Evolutionary conservation across 116 monocot species (phyloP).

Genomic region (Iris pallida): DNA sequence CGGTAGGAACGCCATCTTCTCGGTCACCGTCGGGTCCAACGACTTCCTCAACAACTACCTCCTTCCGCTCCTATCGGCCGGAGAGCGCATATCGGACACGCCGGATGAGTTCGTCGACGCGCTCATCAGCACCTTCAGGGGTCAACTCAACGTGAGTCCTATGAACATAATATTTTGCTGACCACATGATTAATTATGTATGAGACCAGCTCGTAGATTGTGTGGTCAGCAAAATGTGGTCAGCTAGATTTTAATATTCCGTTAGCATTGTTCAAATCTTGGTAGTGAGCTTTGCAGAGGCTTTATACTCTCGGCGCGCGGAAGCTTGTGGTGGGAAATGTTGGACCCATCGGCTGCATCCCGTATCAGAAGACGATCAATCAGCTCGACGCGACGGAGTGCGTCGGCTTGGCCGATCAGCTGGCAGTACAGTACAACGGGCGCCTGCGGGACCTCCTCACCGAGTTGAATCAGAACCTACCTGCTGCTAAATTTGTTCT

Average conservation of each 20-base stretch:
- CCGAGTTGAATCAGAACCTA: conserved; percentile 43
- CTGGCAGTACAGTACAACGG: conserved; percentile 51
- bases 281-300: too few relatives aligned
- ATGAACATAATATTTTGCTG: too few relatives aligned
- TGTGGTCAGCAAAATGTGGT: too few relatives aligned
- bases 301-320: conserved; percentile 52
- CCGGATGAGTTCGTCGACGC: conserved; percentile 46
- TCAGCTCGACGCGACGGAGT: conserved; percentile 20
- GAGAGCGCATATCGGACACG: conserved; percentile 23
- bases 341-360: conserved; percentile 64
- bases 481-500: conserved; percentile 49
- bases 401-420: conserved; percentile 42
- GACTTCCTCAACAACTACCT: conserved; percentile 82
- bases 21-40: conserved; percentile 57
- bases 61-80: conserved; percentile 35
- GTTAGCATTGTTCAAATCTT: too few relatives aligned
- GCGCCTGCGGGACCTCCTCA: conserved; percentile 34
- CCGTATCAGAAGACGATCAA: conserved; percentile 71
- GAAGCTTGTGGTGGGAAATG: conserved; percentile 56
- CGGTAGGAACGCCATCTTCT: conserved; percentile 52
- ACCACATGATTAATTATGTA: too few relatives aligned
- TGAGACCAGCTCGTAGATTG: too few relatives aligned
- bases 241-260: too few relatives aligned
- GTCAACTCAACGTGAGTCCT: conserved; percentile 52
- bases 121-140: conserved; percentile 31